Evolutionary conservation across 2,329 filamentous ascomycete genomes (phyloP), one percentile per base, ranked within the genome.

Genomic region (Exophiala sp.): DNA sequence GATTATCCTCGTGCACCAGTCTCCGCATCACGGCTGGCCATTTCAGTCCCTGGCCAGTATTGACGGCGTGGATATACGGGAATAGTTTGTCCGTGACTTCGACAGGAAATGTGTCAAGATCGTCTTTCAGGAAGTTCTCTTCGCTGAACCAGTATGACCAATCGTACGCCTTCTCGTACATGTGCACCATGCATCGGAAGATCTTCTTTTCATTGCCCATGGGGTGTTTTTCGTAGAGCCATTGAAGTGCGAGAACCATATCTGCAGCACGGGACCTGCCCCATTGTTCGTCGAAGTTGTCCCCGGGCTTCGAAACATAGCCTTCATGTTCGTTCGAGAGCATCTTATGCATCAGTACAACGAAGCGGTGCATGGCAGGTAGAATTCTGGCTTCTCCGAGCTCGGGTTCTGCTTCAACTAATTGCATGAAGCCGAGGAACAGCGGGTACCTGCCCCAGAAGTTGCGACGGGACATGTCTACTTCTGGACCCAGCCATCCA

Each of bases 401-500:
- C 55, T 81, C 75, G 2, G 76, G 79, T 57, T 81, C 76, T 3
- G 74, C 74, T 20, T 78, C 70, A 61, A 77, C 75, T 59, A 68
- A 58, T 54, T 70, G 69, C 10, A 71, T 76, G 52, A 81, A 60
- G 2, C 78, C 80, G 8, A 81, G 68, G 45, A 79, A 72, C 9
- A 81, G 67, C 11, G 77, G 73, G 59, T 73, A 78, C 11, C 79
- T 68, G 4, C 73, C 80, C 81, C 80, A 83, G 40, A 83, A 70
- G 35, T 78, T 75, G 47, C 79, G 67, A 14, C 68, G 70, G 5
- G 70, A 62, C 2, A 69, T 60, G 0, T 66, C 71, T 0, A 59
- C 72, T 66, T 83, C 80, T 0, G 78, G 78, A 0, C 81, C 80
- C 14, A 84, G 64, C 81, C 81, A 84, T 6, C 81, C 81, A 68